phyloP scores from a whole-genome alignment of 768 basidiomycete genomes.

The Mycena venus region DNA sequence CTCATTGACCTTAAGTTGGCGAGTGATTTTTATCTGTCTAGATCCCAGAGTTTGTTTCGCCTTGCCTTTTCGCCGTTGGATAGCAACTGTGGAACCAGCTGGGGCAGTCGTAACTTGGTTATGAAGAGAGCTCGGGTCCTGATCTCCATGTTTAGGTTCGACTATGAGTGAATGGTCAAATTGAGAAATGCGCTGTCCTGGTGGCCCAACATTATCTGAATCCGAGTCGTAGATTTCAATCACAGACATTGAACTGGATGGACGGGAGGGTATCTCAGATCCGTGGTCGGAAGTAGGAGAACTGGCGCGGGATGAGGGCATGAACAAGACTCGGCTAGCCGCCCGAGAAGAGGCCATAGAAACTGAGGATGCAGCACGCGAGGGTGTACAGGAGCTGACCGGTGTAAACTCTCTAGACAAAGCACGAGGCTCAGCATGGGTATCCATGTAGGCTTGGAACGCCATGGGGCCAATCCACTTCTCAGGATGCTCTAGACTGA shows the following conservation, averaged over 20 bases:
- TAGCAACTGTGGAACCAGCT: neutral
- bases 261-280: neutral
- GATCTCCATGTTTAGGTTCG: neutral
- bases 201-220: neutral
- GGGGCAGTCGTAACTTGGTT: neutral
- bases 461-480: neutral
- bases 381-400: neutral
- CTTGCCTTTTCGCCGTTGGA: neutral
- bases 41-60: neutral
- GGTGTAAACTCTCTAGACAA: neutral
- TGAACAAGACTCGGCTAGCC: neutral
- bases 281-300: neutral
- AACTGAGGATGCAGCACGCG: neutral
- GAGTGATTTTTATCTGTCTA: neutral
- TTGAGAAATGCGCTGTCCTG: neutral
- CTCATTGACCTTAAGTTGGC: neutral
- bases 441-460: neutral
- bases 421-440: neutral
- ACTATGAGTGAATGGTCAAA: neutral
- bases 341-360: neutral
- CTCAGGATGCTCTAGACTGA: neutral
- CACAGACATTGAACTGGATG: neutral
- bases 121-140: no score
- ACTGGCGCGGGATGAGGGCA: neutral
- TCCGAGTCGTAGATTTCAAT: neutral